phyloP scores from a whole-genome alignment of 371 early-diverging fungal genomes.

The Mortierella sp. region DNA sequence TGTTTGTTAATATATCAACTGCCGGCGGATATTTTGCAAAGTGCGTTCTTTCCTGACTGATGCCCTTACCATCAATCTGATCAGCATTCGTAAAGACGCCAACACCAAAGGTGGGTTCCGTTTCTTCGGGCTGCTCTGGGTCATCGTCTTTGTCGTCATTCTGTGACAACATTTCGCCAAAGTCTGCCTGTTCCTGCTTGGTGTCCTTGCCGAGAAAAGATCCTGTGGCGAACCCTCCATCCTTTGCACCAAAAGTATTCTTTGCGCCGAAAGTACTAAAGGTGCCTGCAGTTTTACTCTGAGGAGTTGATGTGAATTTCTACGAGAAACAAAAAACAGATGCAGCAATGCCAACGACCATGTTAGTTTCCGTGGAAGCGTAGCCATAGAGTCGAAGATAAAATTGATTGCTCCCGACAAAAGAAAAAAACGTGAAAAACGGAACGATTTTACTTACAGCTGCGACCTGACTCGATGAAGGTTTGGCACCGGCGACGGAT shows the following conservation, averaged over 20 bases:
- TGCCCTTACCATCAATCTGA: constrained; percentile 44
- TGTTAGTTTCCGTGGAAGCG: not conserved
- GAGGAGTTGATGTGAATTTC: constrained; percentile 9
- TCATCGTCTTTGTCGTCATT: constrained; percentile 33
- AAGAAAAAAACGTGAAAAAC: not conserved
- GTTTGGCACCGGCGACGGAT: constrained; percentile 19
- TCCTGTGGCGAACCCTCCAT: constrained; percentile 39
- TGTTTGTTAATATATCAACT: not conserved
- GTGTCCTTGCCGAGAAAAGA: constrained; percentile 29
- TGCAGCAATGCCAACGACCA: too few relatives aligned
- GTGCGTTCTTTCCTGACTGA: not conserved
- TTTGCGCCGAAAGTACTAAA: constrained; percentile 50
- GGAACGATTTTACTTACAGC: not conserved
- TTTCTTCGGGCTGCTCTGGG: constrained; percentile 25
- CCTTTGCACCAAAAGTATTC: constrained; percentile 22
- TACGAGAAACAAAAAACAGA: not conserved
- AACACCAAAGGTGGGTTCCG: constrained; percentile 25
- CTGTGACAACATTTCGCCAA: constrained; percentile 46
- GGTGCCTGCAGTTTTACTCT: constrained; percentile 4
- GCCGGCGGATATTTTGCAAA: not conserved
- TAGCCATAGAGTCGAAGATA: not conserved
- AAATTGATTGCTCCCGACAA: not conserved
- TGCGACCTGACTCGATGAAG: constrained; percentile 15
- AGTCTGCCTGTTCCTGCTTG: constrained; percentile 37
- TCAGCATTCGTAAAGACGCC: constrained; percentile 44